phyloP scores from a whole-genome alignment of 768 basidiomycete genomes.

The Mycena capillaripes region DNA sequence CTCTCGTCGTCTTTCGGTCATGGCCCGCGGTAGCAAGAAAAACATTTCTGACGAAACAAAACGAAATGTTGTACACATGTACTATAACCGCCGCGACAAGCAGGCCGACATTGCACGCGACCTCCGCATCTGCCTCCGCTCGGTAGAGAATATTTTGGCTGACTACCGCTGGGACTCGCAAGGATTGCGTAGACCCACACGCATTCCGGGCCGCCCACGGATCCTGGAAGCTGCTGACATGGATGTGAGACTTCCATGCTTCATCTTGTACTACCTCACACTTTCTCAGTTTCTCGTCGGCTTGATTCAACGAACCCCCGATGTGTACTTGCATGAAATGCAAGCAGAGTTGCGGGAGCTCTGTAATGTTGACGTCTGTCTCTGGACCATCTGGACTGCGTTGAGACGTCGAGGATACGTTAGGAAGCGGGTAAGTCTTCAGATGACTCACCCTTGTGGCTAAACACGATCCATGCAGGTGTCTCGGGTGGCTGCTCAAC shows the following conservation, averaged over 20 bases:
- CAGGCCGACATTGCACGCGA: slow-evolving; percentile 5
- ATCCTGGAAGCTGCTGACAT: background rate
- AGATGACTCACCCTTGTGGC: background rate
- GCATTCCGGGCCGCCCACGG: background rate
- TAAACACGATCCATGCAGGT: background rate
- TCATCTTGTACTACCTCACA: background rate
- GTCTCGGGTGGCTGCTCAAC: slow-evolving; percentile 36
- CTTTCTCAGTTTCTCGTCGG: background rate
- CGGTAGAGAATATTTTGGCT: slow-evolving; percentile 8
- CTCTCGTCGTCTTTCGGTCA: background rate
- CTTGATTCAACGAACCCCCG: background rate
- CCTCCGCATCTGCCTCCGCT: background rate
- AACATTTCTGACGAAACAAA: background rate
- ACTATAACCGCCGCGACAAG: background rate
- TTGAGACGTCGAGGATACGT: slow-evolving; percentile 17
- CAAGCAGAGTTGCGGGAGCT: background rate
- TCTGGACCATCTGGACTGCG: slow-evolving; percentile 22
- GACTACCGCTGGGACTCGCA: background rate
- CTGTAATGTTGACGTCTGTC: background rate
- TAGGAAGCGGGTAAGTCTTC: slow-evolving; percentile 15
- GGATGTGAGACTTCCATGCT: background rate
- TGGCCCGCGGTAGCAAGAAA: background rate
- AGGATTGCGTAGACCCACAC: background rate
- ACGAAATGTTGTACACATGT: background rate
- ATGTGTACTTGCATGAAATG: background rate